Conservation (phyloP, 192 early-diverging fungal species). For the Coemansia sp. region DNA sequence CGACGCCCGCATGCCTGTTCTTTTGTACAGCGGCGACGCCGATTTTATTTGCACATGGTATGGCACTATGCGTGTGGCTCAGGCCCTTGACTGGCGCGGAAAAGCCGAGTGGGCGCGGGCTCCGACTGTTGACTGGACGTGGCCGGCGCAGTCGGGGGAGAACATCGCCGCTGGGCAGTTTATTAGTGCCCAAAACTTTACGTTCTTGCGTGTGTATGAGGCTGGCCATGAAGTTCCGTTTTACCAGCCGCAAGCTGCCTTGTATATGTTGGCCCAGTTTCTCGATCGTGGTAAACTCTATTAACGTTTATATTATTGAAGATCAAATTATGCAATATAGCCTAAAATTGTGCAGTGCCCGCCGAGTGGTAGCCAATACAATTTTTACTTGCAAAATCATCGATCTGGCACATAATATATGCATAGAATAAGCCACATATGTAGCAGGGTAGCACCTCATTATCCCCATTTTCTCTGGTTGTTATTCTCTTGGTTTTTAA, state of each 20-base stretch:
- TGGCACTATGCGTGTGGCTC: slow-evolving; percentile 36
- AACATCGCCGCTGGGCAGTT: slow-evolving; percentile 58
- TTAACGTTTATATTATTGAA: background rate
- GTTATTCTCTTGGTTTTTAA: no score
- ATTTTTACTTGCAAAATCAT: no score
- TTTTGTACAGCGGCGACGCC: slow-evolving; percentile 79
- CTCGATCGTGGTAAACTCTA: slow-evolving; percentile 36
- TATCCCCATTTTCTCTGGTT: no score
- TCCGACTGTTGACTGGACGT: slow-evolving; percentile 28
- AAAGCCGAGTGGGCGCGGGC: slow-evolving; percentile 19
- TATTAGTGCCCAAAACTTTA: slow-evolving; percentile 64
- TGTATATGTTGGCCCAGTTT: slow-evolving; percentile 87
- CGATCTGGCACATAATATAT: no score
- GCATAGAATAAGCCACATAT: no score
- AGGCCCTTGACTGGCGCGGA: slow-evolving; percentile 54
- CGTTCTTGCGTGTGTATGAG: slow-evolving; percentile 81
- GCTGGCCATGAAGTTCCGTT: slow-evolving; percentile 91
- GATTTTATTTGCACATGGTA: slow-evolving; percentile 82
- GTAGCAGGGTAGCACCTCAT: no score
- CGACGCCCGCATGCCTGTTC: slow-evolving; percentile 56
- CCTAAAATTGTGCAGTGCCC: no score
- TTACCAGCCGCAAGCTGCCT: slow-evolving; percentile 80
- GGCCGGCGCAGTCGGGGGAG: slow-evolving; percentile 34
- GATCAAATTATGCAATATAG: no score
- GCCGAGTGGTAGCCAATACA: no score